phyloP scores from a whole-genome alignment of 371 early-diverging fungal genomes.

The Actinomortierella wolfii region DNA sequence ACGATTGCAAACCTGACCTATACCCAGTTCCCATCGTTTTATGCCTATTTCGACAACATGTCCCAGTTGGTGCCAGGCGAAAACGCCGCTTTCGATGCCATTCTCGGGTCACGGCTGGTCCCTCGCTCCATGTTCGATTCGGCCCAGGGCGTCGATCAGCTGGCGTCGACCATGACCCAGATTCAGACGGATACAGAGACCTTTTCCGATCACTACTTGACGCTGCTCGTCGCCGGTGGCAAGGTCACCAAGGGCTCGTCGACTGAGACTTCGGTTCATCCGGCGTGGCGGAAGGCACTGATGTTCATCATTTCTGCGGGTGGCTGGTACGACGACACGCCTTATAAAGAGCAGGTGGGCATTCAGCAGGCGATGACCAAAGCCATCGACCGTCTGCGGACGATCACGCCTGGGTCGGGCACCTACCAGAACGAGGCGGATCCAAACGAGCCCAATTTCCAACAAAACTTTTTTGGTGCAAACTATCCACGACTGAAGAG shows the following conservation, averaged over 20 bases:
- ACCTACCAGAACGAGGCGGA: conserved; percentile 51
- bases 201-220: conserved; percentile 2
- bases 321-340: conserved; percentile 23
- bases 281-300: conserved; percentile 43
- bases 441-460: conserved; percentile 47
- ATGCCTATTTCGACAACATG: no score
- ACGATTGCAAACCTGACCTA: no score
- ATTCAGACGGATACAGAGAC: conserved; percentile 1
- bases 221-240: conserved; percentile 23
- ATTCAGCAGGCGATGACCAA: conserved; percentile 13
- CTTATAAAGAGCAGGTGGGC: conserved; percentile 6
- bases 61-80: neutral
- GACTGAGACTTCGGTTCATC: conserved; percentile 30
- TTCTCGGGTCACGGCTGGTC: conserved; percentile 27
- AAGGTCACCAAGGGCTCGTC: conserved; percentile 13
- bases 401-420: conserved; percentile 30
- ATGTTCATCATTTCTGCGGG: conserved; percentile 32
- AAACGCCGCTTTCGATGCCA: conserved; percentile 10
- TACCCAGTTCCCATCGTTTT: no score
- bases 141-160: neutral
- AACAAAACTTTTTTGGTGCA: conserved; percentile 49
- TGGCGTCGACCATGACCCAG: conserved; percentile 3
- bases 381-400: conserved; percentile 11
- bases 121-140: conserved; percentile 19
- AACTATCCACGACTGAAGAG: conserved; percentile 46